Conservation (phyloP, 768 basidiomycete species). For the Trametes maxima region DNA sequence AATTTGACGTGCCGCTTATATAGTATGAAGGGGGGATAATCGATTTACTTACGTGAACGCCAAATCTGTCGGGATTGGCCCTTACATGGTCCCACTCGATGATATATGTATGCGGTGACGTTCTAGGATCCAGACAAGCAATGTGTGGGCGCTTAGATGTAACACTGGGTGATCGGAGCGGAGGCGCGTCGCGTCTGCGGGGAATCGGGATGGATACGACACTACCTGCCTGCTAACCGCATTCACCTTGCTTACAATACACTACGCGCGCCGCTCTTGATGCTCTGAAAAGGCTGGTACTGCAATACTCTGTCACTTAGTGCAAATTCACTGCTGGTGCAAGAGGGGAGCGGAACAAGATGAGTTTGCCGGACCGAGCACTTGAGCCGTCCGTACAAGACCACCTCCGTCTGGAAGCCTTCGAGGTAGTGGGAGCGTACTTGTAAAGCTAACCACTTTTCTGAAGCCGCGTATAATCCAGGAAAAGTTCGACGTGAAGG, state of each 20-base stretch:
- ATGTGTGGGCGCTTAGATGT: background rate
- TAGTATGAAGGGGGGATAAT: no score
- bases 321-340: background rate
- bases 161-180: background rate
- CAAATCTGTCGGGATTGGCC: no score
- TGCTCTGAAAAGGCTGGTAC: background rate
- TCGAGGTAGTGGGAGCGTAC: slow-evolving; percentile 36
- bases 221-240: background rate
- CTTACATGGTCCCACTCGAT: no score
- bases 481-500: slow-evolving; percentile 92
- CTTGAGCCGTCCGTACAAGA: slow-evolving; percentile 53
- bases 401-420: slow-evolving; percentile 42
- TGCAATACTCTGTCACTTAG: background rate
- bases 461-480: slow-evolving; percentile 29
- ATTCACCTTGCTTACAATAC: background rate
- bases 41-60: no score
- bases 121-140: no score
- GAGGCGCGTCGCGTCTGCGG: background rate
- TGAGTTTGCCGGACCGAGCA: slow-evolving; percentile 6
- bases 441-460: background rate
- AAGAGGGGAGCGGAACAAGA: background rate
- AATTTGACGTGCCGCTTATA: background rate
- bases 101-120: no score
- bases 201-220: background rate
- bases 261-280: background rate